Evolutionary conservation across 768 basidiomycete species (phyloP).

Genomic region (Neoboletus brunneissimus): DNA sequence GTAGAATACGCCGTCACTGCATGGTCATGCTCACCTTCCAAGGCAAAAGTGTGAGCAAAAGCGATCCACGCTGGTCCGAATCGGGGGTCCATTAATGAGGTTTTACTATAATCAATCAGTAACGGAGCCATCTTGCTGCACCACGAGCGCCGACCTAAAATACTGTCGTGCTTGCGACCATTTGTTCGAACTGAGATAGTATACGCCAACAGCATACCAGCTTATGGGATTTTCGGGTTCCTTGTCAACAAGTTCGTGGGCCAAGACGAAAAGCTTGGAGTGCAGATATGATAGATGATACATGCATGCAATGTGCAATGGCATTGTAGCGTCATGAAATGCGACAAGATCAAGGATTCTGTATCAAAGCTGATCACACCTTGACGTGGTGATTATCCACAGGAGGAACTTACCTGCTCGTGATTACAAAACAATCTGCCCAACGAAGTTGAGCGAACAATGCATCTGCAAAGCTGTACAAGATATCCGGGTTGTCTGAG

Average conservation of each 20-base stretch:
- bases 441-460: conserved; percentile 85
- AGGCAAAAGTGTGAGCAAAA: conserved; percentile 95
- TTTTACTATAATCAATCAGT: conserved; percentile 61
- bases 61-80: conserved; percentile 98
- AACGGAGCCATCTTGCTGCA: not conserved
- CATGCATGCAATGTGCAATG: conserved; percentile 97
- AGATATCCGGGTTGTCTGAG: conserved; percentile 88
- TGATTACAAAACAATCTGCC: conserved; percentile 92
- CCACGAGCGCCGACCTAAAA: conserved; percentile 68
- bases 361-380: conserved; percentile 1
- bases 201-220: conserved; percentile 98
- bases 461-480: conserved; percentile 88
- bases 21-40: conserved; percentile 98
- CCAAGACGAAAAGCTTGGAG: conserved; percentile 91
- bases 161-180: conserved; percentile 92
- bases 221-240: conserved; percentile 92
- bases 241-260: conserved; percentile 92
- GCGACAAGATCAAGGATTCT: conserved; percentile 86
- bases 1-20: conserved; percentile 99
- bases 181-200: conserved; percentile 85
- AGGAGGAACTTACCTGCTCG: conserved; percentile 54
- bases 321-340: conserved; percentile 86
- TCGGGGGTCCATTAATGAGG: conserved; percentile 92
- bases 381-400: not conserved
- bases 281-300: conserved; percentile 90